A percentile compares a stretch with the other conserved stretches of the same genome.
phyloP scores from a whole-genome alignment of 371 early-diverging fungal species.

The Fennellomyces sp. region DNA sequence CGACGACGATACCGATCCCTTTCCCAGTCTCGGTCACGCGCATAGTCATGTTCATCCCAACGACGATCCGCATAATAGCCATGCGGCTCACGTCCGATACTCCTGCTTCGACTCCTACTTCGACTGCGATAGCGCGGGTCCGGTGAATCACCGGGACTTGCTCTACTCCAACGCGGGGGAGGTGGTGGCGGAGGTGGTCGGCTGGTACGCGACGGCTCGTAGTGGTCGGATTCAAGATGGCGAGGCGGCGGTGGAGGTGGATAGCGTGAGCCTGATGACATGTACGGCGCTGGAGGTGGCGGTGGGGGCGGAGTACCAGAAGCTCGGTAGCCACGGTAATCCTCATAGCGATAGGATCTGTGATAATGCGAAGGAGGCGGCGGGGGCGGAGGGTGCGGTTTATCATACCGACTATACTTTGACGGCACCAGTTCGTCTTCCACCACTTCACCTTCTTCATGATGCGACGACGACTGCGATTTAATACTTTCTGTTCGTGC shows the following conservation, averaged over 20 bases:
- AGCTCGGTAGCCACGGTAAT: constrained; percentile 34
- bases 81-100: constrained; percentile 19
- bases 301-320: constrained; percentile 22
- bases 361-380: constrained; percentile 4
- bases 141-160: constrained; percentile 16
- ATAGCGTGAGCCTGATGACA: neutral
- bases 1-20: constrained; percentile 19
- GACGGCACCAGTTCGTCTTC: constrained; percentile 25
- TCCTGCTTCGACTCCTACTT: constrained; percentile 39
- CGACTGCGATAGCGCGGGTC: constrained; percentile 34
- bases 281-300: constrained; percentile 15
- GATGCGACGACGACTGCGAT: constrained; percentile 21
- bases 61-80: constrained; percentile 16
- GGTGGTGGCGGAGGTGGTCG: constrained; percentile 33
- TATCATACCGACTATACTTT: constrained; percentile 10
- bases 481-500: constrained; percentile 5
- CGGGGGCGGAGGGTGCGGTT: neutral
- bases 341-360: constrained; percentile 11
- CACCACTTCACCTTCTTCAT: constrained; percentile 32
- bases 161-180: constrained; percentile 10
- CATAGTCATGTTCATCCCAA: constrained; percentile 9
- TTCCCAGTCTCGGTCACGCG: constrained; percentile 13
- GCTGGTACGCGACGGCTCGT: constrained; percentile 17
- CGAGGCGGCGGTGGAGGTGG: constrained; percentile 21
- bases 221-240: constrained; percentile 27